phyloP scores from a whole-genome alignment of 805 yeast genomes.

The Gaillardinia entomophila region DNA sequence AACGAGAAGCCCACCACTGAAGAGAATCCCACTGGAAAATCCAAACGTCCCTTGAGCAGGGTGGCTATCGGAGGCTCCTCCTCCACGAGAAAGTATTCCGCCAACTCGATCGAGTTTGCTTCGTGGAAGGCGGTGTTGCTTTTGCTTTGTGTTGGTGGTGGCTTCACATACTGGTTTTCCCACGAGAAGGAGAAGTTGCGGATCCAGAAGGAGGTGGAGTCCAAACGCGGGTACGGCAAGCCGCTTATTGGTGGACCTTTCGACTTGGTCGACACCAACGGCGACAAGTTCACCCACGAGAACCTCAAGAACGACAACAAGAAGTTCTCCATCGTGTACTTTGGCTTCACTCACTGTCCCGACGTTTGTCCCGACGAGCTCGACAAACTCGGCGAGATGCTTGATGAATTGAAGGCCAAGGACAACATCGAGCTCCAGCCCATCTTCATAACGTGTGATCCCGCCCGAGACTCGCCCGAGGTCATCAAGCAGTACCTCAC shows the following conservation, averaged over 20 bases:
- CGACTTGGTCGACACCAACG: slow-evolving; percentile 62
- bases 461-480: slow-evolving; percentile 88
- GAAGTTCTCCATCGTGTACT: slow-evolving; percentile 80
- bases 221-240: slow-evolving; percentile 83
- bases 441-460: slow-evolving; percentile 92
- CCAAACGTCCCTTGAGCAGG: slow-evolving; percentile 70
- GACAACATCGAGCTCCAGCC: slow-evolving; percentile 66
- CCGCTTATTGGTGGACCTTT: slow-evolving; percentile 94
- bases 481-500: slow-evolving; percentile 73
- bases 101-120: slow-evolving; percentile 59
- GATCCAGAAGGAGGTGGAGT: slow-evolving; percentile 73
- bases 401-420: slow-evolving; percentile 52
- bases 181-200: slow-evolving; percentile 72
- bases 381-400: slow-evolving; percentile 79
- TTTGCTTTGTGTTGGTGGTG: slow-evolving; percentile 65
- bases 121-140: slow-evolving; percentile 79
- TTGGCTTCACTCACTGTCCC: slow-evolving; percentile 97
- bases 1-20: neutral
- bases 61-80: slow-evolving; percentile 66
- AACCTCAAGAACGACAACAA: slow-evolving; percentile 55
- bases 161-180: slow-evolving; percentile 63
- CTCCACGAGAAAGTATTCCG: slow-evolving; percentile 27
- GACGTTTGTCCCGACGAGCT: slow-evolving; percentile 98
- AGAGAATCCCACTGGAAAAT: too few species aligned
- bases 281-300: slow-evolving; percentile 69